Percentiles rank a stretch among this genome's conserved stretches.
Evolutionary conservation across 805 yeast species (phyloP).

Genomic region (Kazachstania viticola): DNA sequence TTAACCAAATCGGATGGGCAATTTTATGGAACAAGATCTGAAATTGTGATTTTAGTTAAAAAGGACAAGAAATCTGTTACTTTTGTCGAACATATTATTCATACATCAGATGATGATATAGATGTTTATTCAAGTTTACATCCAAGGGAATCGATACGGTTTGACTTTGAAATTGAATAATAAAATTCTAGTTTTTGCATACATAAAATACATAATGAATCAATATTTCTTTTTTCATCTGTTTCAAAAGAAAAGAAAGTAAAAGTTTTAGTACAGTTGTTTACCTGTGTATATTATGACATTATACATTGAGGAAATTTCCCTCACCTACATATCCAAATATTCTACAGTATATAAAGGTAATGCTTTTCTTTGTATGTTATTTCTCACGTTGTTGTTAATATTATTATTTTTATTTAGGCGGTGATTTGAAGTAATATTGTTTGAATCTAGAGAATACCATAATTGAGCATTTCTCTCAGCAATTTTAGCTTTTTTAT

Average conservation of each 20-base stretch:
- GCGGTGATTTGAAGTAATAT: constrained; percentile 3
- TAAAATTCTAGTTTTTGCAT: no score
- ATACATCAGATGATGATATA: constrained; percentile 33
- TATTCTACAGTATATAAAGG: constrained; percentile 24
- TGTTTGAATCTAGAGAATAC: constrained; percentile 17
- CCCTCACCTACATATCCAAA: constrained; percentile 16
- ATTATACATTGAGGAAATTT: no score
- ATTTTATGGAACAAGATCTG: constrained; percentile 81
- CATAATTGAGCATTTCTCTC: constrained; percentile 23
- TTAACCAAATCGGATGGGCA: constrained; percentile 32
- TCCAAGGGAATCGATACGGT: constrained; percentile 14
- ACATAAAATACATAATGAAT: no score
- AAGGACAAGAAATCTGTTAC: constrained; percentile 35
- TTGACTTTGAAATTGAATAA: constrained; percentile 15
- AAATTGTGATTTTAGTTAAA: constrained; percentile 58
- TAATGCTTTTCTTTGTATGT: constrained; percentile 3
- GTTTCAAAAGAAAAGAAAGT: no score
- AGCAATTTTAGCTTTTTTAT: constrained; percentile 17
- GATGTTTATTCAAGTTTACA: constrained; percentile 10
- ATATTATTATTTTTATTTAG: constrained; percentile 2
- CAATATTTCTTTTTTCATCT: no score
- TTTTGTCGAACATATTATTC: constrained; percentile 53
- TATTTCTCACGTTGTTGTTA: neutral
- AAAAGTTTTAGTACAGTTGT: no score
- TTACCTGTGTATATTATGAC: no score